Percentiles rank a stretch among this genome's conserved stretches.
Evolutionary conservation across 441 rosid genomes (phyloP).

Genomic region (Melastoma candidum): DNA sequence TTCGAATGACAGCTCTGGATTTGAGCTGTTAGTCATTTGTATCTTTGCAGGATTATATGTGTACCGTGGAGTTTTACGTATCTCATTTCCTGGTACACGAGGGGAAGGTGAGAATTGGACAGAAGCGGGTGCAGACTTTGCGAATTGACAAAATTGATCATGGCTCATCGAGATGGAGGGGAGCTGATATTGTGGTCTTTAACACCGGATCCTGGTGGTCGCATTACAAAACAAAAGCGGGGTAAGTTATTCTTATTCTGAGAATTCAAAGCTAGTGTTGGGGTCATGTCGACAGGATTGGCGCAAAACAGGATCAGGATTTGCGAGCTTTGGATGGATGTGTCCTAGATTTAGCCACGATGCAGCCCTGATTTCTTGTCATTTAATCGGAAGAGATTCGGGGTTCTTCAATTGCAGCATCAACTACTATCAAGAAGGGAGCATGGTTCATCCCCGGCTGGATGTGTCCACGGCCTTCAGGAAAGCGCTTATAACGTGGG

Average conservation of each 20-base stretch:
- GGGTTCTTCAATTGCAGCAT: conserved; percentile 33
- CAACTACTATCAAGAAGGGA: conserved; percentile 86
- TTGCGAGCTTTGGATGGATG: too few relatives aligned
- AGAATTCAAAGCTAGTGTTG: too few relatives aligned
- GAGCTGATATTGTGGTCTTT: conserved; percentile 79
- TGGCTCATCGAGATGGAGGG: conserved; percentile 85
- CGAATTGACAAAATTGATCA: conserved; percentile 74
- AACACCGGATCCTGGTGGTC: conserved; percentile 99
- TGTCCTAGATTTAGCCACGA: too few relatives aligned
- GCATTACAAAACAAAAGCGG: conserved; percentile 83
- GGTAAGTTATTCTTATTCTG: conserved; percentile 32
- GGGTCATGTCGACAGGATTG: too few relatives aligned
- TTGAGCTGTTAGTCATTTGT: conserved; percentile 6
- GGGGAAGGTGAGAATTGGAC: conserved; percentile 66
- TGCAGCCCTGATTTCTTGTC: too few relatives aligned
- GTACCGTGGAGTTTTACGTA: conserved; percentile 66
- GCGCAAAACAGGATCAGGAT: too few relatives aligned
- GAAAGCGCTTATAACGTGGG: conserved; percentile 80
- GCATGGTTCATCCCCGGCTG: conserved; percentile 53
- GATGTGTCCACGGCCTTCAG: conserved; percentile 64
- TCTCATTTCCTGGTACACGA: conserved; percentile 78
- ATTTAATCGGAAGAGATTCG: too few relatives aligned
- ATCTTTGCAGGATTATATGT: conserved; percentile 57
- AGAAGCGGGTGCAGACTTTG: conserved; percentile 58
- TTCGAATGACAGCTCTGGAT: not conserved